These are phyloP conservation scores for Chaetomium globosum DNA, from an alignment of 2,329 filamentous ascomycete species.

Conservation along the genomic window DNA sequence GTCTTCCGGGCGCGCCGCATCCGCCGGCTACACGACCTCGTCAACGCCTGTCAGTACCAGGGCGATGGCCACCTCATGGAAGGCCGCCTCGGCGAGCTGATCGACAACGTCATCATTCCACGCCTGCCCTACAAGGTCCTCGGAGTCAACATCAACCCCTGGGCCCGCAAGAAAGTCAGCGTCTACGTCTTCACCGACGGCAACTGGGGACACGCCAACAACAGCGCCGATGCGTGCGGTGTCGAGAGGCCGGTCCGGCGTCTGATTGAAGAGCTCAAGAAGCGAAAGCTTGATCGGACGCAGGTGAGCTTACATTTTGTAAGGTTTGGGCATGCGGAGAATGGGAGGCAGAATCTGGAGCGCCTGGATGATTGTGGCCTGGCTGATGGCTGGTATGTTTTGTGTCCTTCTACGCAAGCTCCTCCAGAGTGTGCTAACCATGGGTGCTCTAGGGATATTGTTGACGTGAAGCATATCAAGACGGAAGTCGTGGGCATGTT, in stretches of 20 bases:
- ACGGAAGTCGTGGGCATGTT: not conserved
- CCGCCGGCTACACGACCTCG: not conserved
- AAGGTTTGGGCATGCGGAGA: not conserved
- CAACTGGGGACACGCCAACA: not conserved
- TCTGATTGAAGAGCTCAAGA: slow-evolving; percentile 6
- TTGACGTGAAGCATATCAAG: slow-evolving; percentile 6
- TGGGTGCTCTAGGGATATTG: slow-evolving; percentile 1
- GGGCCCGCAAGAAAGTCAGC: slow-evolving; percentile 12
- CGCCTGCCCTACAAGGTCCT: slow-evolving; percentile 1
- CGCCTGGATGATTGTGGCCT: slow-evolving; percentile 1
- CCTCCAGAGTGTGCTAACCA: not conserved
- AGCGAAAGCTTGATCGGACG: slow-evolving; percentile 4
- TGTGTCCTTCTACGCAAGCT: not conserved
- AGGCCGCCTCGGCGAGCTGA: not conserved
- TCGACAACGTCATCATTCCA: slow-evolving; percentile 1
- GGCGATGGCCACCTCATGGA: slow-evolving; percentile 6
- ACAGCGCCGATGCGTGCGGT: not conserved
- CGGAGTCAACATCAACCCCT: not conserved
- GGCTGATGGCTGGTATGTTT: slow-evolving; percentile 8
- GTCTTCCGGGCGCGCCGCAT: not conserved
- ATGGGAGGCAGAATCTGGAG: not conserved
- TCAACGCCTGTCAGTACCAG: not conserved
- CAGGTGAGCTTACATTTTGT: slow-evolving; percentile 14
- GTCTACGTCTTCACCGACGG: slow-evolving; percentile 13
- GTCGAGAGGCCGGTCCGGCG: not conserved